phyloP scores from a whole-genome alignment of 805 yeast species.

The Yarrowia divulgata region DNA sequence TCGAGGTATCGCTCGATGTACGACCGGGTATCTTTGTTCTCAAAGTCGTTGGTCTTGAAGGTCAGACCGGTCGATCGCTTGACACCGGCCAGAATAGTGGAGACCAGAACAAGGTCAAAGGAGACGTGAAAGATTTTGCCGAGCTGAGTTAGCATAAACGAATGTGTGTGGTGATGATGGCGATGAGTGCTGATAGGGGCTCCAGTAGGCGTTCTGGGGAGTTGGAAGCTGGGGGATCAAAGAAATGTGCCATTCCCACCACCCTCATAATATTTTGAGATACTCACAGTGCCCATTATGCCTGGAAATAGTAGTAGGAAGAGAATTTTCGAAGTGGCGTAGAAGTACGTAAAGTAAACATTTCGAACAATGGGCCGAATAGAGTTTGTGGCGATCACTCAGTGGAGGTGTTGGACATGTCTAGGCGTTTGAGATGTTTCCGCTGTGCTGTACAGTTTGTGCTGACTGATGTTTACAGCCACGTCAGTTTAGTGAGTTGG shows the following conservation, averaged over 20 bases:
- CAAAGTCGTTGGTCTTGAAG: constrained; percentile 59
- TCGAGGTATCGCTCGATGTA: constrained; percentile 70
- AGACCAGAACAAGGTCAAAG: constrained; percentile 76
- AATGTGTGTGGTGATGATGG: background rate
- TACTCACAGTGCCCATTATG: constrained; percentile 39
- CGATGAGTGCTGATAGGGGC: background rate
- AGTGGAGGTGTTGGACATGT: background rate
- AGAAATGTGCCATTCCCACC: background rate
- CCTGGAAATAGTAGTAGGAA: constrained; percentile 34
- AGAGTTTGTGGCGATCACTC: constrained; percentile 15
- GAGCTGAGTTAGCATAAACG: constrained; percentile 52
- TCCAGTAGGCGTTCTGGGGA: background rate
- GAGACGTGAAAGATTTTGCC: constrained; percentile 75
- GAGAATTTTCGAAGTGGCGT: constrained; percentile 36
- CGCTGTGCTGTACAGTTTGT: too few species aligned
- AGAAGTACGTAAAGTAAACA: constrained; percentile 33
- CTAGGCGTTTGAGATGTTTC: background rate
- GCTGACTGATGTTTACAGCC: too few species aligned
- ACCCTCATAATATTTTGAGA: background rate
- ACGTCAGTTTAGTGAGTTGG: background rate
- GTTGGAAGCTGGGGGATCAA: too few species aligned
- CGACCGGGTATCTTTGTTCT: constrained; percentile 55
- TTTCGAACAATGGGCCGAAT: constrained; percentile 19
- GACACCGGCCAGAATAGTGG: constrained; percentile 85
- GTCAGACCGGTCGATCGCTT: constrained; percentile 81